A percentile compares a stretch with the other conserved stretches of the same genome.
Evolutionary conservation across 495 filamentous ascomycete species (phyloP).

Genomic region (Aspergillus mulundensis): DNA sequence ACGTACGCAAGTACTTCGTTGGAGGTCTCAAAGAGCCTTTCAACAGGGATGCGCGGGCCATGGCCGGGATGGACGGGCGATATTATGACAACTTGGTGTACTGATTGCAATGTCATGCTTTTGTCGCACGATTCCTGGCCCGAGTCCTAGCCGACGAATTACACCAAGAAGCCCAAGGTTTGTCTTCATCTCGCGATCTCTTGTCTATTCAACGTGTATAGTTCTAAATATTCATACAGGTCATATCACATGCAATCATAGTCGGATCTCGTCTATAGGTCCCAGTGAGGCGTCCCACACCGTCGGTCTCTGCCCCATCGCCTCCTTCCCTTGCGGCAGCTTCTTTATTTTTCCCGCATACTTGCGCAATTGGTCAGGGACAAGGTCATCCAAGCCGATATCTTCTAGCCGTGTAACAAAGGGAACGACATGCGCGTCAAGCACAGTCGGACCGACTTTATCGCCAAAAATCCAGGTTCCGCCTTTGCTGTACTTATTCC

Average conservation of each 20-base stretch:
- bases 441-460: conserved; percentile 11
- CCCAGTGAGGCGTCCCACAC: conserved; percentile 11
- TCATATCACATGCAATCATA: not conserved
- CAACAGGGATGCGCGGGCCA: conserved; percentile 44
- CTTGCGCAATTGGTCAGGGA: conserved; percentile 4
- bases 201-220: not conserved
- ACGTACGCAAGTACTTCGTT: conserved; percentile 46
- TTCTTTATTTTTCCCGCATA: conserved; percentile 7
- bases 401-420: conserved; percentile 11
- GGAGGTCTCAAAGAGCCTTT: conserved; percentile 47
- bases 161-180: not conserved
- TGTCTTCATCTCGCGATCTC: not conserved
- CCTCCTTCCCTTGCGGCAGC: conserved; percentile 6
- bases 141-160: no score
- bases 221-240: not conserved
- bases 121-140: no score
- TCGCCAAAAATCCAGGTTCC: conserved; percentile 14
- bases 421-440: conserved; percentile 11
- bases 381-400: conserved; percentile 6
- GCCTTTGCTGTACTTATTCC: not conserved
- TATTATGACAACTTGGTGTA: conserved; percentile 38
- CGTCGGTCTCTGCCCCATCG: conserved; percentile 7
- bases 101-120: not conserved
- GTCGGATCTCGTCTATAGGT: conserved; percentile 5
- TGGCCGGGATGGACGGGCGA: conserved; percentile 47